These are phyloP conservation scores for Apiospora aurea DNA, from an alignment of 2,329 filamentous ascomycete species.

Conservation along the genomic window DNA sequence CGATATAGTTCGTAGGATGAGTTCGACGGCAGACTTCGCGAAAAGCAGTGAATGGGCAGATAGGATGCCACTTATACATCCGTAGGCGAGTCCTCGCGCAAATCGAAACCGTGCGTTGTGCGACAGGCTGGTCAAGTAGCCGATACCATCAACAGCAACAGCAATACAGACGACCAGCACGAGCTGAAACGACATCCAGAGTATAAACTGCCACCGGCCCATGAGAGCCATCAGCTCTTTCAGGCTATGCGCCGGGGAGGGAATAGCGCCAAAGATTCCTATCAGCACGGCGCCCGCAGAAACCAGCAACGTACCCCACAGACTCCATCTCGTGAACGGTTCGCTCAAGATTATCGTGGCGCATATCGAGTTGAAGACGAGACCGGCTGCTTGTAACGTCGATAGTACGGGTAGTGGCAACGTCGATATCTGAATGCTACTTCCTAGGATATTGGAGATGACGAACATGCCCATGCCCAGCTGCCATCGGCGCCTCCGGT, in stretches of 20 bases:
- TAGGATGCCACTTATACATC: slow-evolving; percentile 87
- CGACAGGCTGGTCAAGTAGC: slow-evolving; percentile 58
- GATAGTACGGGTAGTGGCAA: slow-evolving; percentile 93
- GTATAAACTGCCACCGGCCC: slow-evolving; percentile 75
- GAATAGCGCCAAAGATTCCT: slow-evolving; percentile 91
- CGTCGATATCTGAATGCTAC: slow-evolving; percentile 96
- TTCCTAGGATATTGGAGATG: slow-evolving; percentile 90
- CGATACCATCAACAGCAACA: slow-evolving; percentile 64
- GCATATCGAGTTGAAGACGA: slow-evolving; percentile 99
- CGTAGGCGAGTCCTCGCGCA: slow-evolving; percentile 84
- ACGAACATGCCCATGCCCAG: slow-evolving; percentile 98
- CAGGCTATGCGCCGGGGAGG: slow-evolving; percentile 88
- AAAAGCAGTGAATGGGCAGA: slow-evolving; percentile 93
- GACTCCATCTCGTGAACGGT: slow-evolving; percentile 92
- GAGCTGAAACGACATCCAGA: slow-evolving; percentile 87
- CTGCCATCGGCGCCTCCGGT: slow-evolving; percentile 93
- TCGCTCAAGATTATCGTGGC: slow-evolving; percentile 91
- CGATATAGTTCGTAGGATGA: slow-evolving; percentile 84
- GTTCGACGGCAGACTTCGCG: slow-evolving; percentile 94
- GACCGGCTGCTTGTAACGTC: slow-evolving; percentile 90
- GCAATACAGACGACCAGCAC: slow-evolving; percentile 76
- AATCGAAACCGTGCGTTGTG: slow-evolving; percentile 74
- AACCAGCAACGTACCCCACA: slow-evolving; percentile 87
- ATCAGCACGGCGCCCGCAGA: slow-evolving; percentile 90
- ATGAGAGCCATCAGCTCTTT: slow-evolving; percentile 81